Evolutionary conservation across 2,329 filamentous ascomycete genomes (phyloP), one percentile per base, ranked within the genome.

Genomic region (Shiraia sp.): DNA sequence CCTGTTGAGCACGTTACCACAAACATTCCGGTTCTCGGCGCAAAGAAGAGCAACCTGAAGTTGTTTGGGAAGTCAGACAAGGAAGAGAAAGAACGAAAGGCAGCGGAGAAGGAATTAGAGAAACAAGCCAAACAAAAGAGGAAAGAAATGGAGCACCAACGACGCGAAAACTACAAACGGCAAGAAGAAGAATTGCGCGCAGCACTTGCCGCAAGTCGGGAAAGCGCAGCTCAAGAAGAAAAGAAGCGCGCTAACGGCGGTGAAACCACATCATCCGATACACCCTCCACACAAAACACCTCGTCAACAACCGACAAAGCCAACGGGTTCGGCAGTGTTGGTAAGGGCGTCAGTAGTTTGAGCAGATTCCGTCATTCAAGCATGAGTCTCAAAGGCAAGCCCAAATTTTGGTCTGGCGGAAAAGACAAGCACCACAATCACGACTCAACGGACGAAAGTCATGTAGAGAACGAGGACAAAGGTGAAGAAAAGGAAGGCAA

Each of bases 341-440:
- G 19, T 7, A 53, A 53, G 14, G 54, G 57, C 14, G 55, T 52
- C 25, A 52, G 65, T 36, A 69, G 73, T 6, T 72, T 93, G 29
- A 82, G 81, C 57, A 78, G 88, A 31, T 83, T 87, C 51, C 81
- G 84, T 54, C 79, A 85, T 40, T 82, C 82, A 8, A 89, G 85
- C 66, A 92, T 88, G 73, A 90, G 88, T 50, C 79, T 95, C 74
- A 81, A 87, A 34, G 82, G 85, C 49, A 89, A 86, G 68, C 87
- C 87, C 53, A 85, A 88, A 59, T 80, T 79, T 23, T 87, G 88
- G 60, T 71, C 85, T 26, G 75, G 77, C 10, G 73, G 77, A 28
- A 59, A 61, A 27, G 65, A 71, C 13, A 65, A 64, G 46, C 59
- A 62, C 22, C 62, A 62, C 28, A 34, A 49, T 10, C 52, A 61